Evolutionary conservation across 2,329 filamentous ascomycete genomes (phyloP).

Genomic region (Aspergillus arachidicola): DNA sequence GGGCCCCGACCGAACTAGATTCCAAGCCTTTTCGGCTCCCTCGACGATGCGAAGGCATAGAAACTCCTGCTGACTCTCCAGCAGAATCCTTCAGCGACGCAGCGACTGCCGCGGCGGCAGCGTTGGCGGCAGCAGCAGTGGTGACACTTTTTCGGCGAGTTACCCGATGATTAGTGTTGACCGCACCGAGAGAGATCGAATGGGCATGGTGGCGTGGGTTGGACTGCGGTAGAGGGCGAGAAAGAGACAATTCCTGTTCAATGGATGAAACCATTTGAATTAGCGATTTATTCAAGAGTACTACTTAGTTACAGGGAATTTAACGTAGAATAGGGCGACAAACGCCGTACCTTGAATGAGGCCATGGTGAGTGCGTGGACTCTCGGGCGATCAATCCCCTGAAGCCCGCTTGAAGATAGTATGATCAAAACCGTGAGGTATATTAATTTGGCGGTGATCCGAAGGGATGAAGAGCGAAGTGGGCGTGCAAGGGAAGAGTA

Average conservation of each 20-base stretch:
- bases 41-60: conserved; percentile 61
- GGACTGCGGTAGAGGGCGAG: conserved; percentile 68
- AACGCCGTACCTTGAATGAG: conserved; percentile 42
- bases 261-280: conserved; percentile 13
- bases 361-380: conserved; percentile 37
- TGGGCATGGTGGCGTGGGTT: conserved; percentile 79
- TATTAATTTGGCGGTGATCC: neutral
- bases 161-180: conserved; percentile 82
- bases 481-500: neutral
- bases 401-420: conserved; percentile 23
- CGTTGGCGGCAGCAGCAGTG: conserved; percentile 71
- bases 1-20: conserved; percentile 59
- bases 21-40: conserved; percentile 58
- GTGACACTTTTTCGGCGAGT: conserved; percentile 92
- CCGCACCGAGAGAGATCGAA: conserved; percentile 73
- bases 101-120: conserved; percentile 63
- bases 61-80: conserved; percentile 62
- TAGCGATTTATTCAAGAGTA: conserved; percentile 18
- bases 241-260: conserved; percentile 52
- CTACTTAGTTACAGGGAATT: neutral
- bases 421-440: conserved; percentile 11
- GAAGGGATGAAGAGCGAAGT: conserved; percentile 1
- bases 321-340: neutral
- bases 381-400: conserved; percentile 34
- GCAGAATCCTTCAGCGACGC: conserved; percentile 68